Evolutionary conservation across 305 asterid genomes (phyloP), one percentile per base, ranked within the genome.

Genomic region (Fraxinus baroniana): DNA sequence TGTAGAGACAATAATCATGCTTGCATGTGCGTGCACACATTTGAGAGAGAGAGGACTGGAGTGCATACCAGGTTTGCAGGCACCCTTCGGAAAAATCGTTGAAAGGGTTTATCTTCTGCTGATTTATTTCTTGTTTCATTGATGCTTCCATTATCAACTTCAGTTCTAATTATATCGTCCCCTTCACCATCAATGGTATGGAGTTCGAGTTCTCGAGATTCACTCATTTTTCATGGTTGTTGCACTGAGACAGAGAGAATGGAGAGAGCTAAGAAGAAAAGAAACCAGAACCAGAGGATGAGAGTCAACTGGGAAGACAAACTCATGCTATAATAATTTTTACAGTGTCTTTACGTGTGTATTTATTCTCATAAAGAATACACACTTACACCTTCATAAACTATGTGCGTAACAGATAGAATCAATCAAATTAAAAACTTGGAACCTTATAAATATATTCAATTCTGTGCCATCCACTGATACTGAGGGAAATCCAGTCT

Each of bases 41-140:
- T 37, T 37, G 26, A 46, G 18, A 8, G 44, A 26, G 33, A 36
- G 39, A 8, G 36, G 22, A 0, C 66, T 10, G 33, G 68, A n/a
- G 8, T 44, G 15, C 52, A 44, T 84, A 93, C 97, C 97, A 90
- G 90, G 36, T 85, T 91, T 60, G 84, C 77, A 6, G 92, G 92
- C 78, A 91, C 84, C 81, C 88, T 84, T 26, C 79, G 86, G 83
- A 90, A 83, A 72, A 88, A 81, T 46, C 57, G 83, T 82, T 78
- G 73, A 79, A 79, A 82, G n/a, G 79, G 79, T 79, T 64, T 83
- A 60, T 78, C 79, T 52, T 77, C 81, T 57, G 81, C 79, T 26
- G 80, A 80, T 46, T 77, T 85, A 1, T 33, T 77, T 41, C 30
- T 44, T 5, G 30, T 62, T 30, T 57, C 68, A 62, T 17, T 30